Evolutionary conservation across 805 yeast species (phyloP), one percentile per base, ranked within the genome.

Genomic region (Priceomyces carsonii): DNA sequence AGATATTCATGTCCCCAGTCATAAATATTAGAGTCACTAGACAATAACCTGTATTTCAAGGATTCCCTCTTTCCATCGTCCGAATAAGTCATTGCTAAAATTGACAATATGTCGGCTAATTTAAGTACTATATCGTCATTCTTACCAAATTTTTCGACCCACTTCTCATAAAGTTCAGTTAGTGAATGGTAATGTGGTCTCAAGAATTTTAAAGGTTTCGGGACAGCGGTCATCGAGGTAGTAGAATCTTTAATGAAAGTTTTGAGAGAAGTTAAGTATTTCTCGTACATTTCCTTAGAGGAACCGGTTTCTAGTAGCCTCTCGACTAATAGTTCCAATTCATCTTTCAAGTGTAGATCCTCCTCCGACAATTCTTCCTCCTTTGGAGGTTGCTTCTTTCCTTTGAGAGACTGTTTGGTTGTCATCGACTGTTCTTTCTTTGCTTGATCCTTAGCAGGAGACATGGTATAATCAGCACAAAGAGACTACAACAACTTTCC

Each of bases 1-100:
- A 91, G 79, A 59, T 93, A 93, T 64, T 93, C 99, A 59, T 93
- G 98, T 29, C 99, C 99, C 99, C 99, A 93, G 51, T 81, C 85
- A 33, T 82, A 81, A 42, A 85, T 75, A 33, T 79, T 74, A 20
- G 69, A 71, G 31, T 69, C 73, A 8, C 69, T 62, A 19, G 74
- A 59, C 40, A 69, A 54, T 48, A 93, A 71, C 55, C 98, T 78
- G 64, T 79, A 93, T 54, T 80, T 82, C 39, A 90, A 72, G 12
- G 90, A 80, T 44, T 88, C 95, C 35, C 84, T 77, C 43, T 80
- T 78, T 40, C 86, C 88, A 33, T 79, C 81, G 44, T 85, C 90
- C 3, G 95, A 80, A 58, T 85, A 86, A 4, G 98, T 90, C 95
- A 90, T 91, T 26, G 95, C 96, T 50, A 93, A 70, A 2, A 93